These are phyloP conservation scores for Thermothelomyces thermophilus DNA, from an alignment of 2,329 filamentous ascomycete species.

Conservation along the genomic window DNA sequence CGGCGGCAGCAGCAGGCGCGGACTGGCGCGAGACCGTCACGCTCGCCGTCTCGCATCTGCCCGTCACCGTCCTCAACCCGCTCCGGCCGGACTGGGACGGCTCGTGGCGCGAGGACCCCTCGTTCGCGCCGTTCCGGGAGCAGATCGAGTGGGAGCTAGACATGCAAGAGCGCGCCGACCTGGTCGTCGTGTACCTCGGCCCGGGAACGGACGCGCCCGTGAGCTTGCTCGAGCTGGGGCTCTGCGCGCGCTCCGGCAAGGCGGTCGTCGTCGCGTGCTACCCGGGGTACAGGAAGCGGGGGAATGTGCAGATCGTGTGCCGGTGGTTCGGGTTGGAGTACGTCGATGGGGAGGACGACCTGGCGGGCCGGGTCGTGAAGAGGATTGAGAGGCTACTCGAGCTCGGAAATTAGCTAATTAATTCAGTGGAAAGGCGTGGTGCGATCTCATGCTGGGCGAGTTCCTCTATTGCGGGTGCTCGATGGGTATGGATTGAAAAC, in stretches of 20 bases:
- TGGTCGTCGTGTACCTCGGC: constrained; percentile 54
- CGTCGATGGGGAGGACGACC: constrained; percentile 23
- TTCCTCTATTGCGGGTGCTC: too few relatives aligned
- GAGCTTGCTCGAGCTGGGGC: constrained; percentile 54
- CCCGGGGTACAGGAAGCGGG: constrained; percentile 48
- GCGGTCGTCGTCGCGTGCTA: constrained; percentile 49
- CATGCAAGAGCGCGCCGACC: constrained; percentile 44
- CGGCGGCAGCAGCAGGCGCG: constrained; percentile 26
- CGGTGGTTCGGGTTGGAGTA: constrained; percentile 39
- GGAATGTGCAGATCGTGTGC: constrained; percentile 55
- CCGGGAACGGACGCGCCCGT: constrained; percentile 47
- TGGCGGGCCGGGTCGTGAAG: neutral
- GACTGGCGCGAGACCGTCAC: constrained; percentile 48
- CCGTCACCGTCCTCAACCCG: constrained; percentile 53
- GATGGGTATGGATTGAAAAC: too few relatives aligned
- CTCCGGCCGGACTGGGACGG: constrained; percentile 50
- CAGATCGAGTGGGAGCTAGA: constrained; percentile 58
- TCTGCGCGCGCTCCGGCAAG: constrained; percentile 39
- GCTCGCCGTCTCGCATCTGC: constrained; percentile 34
- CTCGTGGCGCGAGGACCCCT: constrained; percentile 44
- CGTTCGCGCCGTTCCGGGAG: constrained; percentile 39
- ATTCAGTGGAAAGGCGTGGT: too few relatives aligned
- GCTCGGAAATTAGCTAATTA: neutral
- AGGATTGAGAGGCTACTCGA: constrained; percentile 2
- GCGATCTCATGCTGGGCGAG: too few relatives aligned